Evolutionary conservation across 208 protist species (phyloP).

Genomic region (Wallacemonas sp.): DNA sequence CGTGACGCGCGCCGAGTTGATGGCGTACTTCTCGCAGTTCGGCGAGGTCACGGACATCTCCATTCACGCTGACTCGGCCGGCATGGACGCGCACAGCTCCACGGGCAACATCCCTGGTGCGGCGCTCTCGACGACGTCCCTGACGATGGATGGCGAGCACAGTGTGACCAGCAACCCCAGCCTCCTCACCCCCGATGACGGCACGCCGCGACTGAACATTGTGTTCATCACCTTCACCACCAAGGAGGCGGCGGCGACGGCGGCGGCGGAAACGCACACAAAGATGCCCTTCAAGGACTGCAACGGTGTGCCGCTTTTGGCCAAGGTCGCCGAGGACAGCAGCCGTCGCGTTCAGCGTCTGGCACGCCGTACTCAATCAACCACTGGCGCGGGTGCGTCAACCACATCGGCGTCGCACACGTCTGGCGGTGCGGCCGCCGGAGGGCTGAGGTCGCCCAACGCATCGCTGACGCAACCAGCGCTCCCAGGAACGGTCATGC

Average conservation of each 20-base stretch:
- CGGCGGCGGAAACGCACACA: constrained; percentile 62
- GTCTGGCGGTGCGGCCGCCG: neutral
- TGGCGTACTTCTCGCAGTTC: constrained; percentile 55
- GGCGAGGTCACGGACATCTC: constrained; percentile 71
- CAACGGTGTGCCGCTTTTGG: constrained; percentile 63
- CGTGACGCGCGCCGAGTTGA: constrained; percentile 41
- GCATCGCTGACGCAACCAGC: too few relatives aligned
- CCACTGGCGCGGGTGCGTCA: neutral
- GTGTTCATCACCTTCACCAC: constrained; percentile 76
- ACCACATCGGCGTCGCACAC: constrained; percentile 7
- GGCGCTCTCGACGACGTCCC: neutral
- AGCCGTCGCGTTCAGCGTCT: constrained; percentile 66
- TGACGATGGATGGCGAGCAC: neutral
- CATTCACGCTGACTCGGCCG: constrained; percentile 67
- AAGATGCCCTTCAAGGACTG: constrained; percentile 64
- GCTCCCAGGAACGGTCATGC: too few relatives aligned
- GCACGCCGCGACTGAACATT: constrained; percentile 44
- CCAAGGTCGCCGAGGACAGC: constrained; percentile 79
- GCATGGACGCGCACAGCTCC: neutral
- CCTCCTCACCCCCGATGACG: constrained; percentile 5
- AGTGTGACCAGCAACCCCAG: constrained; percentile 1
- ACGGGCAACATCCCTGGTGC: neutral
- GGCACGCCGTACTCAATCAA: constrained; percentile 17
- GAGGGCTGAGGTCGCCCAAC: too few relatives aligned
- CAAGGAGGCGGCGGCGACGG: constrained; percentile 53